Evolutionary conservation across 1,284 basidiomycete genomes (phyloP), one percentile per base, ranked within the genome.

Genomic region (Pseudozyma thailandica): DNA sequence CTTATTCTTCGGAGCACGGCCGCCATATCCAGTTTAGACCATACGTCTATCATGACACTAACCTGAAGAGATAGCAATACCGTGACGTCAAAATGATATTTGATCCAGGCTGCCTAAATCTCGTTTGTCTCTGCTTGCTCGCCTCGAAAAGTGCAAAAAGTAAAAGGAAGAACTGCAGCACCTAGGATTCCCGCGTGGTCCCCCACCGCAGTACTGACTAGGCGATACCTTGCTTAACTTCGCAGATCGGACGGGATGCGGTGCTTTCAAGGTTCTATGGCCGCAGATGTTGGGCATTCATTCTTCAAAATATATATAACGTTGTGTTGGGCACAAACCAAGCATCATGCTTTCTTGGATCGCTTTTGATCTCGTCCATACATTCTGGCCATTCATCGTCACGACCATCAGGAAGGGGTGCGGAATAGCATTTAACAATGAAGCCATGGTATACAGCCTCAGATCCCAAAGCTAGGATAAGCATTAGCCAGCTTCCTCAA

Each of bases 121-220:
- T 12, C 18, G 3, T n/a, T n/a, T n/a, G n/a, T n/a, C n/a, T n/a
- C n/a, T n/a, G n/a, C n/a, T n/a, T n/a, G n/a, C n/a, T n/a, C n/a
- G n/a, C n/a, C n/a, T n/a, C n/a, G 30, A 15, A 31, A 15, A 31
- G 15, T 8, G 30, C 8, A 38, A 31, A 31, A 31, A 31, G 30
- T 31, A 15, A 9, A 38, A 38, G n/a, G n/a, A 18, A 18, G 27
- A 45, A 50, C 88, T 88, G 89, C 88, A 87, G 88, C 89, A 89
- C 88, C 88, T 85, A 89, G 88, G 89, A 90, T 90, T 90, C 89
- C 88, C 88, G 86, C 86, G 88, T 90, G 89, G 89, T 90, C 89
- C 89, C 89, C 89, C 88, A 90, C 89, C 88, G 86, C 89, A 89
- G 89, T 90, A 90, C 89, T 90, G 88, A 89, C 89, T 89, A 84